phyloP scores from a whole-genome alignment of 2,329 filamentous ascomycete species.

The Colletotrichum godetiae region DNA sequence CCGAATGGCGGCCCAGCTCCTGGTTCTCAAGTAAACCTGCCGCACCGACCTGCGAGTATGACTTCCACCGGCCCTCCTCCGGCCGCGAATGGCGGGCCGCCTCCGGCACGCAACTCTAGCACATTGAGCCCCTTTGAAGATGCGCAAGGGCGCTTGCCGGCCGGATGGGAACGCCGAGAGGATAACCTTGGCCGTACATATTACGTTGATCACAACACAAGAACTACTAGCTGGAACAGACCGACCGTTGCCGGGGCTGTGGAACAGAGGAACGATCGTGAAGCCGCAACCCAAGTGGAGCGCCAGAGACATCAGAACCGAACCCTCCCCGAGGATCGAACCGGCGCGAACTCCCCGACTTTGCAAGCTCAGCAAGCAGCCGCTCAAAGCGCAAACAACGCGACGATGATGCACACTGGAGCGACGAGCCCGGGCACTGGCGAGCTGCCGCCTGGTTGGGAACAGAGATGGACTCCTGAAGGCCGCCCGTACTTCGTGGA shows the following conservation, averaged over 20 bases:
- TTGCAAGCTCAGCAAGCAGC: constrained; percentile 65
- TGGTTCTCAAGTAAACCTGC: constrained; percentile 53
- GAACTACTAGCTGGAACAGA: constrained; percentile 95
- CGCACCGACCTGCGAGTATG: constrained; percentile 61
- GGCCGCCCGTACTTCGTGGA: constrained; percentile 97
- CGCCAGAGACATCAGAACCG: constrained; percentile 94
- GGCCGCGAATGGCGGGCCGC: constrained; percentile 48
- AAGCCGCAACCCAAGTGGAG: constrained; percentile 93
- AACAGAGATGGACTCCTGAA: constrained; percentile 95
- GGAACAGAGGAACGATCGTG: constrained; percentile 82
- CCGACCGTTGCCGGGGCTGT: constrained; percentile 83
- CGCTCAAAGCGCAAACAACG: constrained; percentile 62
- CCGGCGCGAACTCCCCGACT: constrained; percentile 90
- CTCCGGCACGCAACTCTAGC: constrained; percentile 46
- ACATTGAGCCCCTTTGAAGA: constrained; percentile 94
- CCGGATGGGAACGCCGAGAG: constrained; percentile 95
- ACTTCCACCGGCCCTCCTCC: constrained; percentile 44
- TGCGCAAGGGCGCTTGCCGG: constrained; percentile 89
- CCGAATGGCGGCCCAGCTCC: constrained; percentile 56
- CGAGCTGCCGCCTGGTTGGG: constrained; percentile 95
- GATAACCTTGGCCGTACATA: constrained; percentile 96
- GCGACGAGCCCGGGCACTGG: constrained; percentile 94
- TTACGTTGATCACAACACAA: constrained; percentile 97
- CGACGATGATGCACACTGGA: constrained; percentile 94
- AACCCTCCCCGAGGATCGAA: constrained; percentile 94